phyloP scores from a whole-genome alignment of 2,329 filamentous ascomycete genomes.

The Thelonectria blattea region DNA sequence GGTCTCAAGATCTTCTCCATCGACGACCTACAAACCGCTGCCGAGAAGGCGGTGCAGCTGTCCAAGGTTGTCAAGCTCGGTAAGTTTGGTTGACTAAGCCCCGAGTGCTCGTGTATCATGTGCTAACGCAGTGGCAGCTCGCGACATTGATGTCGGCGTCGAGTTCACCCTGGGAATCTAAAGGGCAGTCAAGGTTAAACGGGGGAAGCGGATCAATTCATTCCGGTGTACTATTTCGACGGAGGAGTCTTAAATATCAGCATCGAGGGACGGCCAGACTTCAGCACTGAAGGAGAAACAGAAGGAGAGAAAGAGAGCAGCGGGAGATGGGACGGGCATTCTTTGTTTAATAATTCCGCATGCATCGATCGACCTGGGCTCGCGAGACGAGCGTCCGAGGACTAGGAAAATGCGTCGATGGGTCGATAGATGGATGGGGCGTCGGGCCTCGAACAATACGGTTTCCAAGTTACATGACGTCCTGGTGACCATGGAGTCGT shows the following conservation, averaged over 20 bases:
- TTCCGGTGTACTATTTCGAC: conserved; percentile 40
- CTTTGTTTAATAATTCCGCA: conserved; percentile 39
- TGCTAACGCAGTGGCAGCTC: conserved; percentile 59
- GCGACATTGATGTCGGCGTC: conserved; percentile 96
- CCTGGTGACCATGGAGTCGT: not conserved
- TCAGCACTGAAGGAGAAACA: conserved; percentile 11
- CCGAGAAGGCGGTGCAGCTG: conserved; percentile 98
- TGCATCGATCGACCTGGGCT: conserved; percentile 35
- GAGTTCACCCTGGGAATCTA: conserved; percentile 96
- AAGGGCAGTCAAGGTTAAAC: conserved; percentile 36
- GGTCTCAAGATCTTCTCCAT: conserved; percentile 99
- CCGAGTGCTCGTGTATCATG: not conserved
- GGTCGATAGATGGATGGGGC: conserved; percentile 34
- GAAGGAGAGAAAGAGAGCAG: conserved; percentile 3
- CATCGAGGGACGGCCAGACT: conserved; percentile 26
- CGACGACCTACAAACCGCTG: conserved; percentile 94
- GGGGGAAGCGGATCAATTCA: conserved; percentile 24
- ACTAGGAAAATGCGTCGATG: conserved; percentile 31
- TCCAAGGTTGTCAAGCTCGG: conserved; percentile 99
- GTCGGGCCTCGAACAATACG: conserved; percentile 37
- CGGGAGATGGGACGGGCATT: conserved; percentile 28
- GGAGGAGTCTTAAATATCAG: conserved; percentile 30
- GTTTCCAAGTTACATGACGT: conserved; percentile 27
- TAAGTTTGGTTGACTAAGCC: conserved; percentile 54
- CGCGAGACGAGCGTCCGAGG: conserved; percentile 26